These are phyloP conservation scores for Ramaria sp. DNA, from an alignment of 768 basidiomycete species.

Conservation along the genomic window DNA sequence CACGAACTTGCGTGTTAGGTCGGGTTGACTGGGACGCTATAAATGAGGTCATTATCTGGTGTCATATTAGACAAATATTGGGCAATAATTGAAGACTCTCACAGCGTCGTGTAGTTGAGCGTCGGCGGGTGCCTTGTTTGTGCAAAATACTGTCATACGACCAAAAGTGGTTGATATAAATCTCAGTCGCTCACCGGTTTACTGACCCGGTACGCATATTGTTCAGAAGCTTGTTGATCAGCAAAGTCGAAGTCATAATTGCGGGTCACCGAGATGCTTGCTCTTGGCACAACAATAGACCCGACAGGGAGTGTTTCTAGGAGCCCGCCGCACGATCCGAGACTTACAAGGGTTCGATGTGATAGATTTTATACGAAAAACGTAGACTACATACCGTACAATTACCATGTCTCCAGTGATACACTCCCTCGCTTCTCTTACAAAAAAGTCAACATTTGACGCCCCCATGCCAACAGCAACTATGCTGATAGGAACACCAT, in stretches of 20 bases:
- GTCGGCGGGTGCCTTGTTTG: slow-evolving; percentile 51
- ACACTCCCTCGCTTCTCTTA: slow-evolving; percentile 70
- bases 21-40: slow-evolving; percentile 32
- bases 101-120: slow-evolving; percentile 40
- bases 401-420: slow-evolving; percentile 50
- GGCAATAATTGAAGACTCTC: slow-evolving; percentile 12
- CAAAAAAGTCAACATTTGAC: slow-evolving; percentile 79
- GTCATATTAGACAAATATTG: not conserved
- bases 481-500: slow-evolving; percentile 53
- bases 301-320: slow-evolving; percentile 55
- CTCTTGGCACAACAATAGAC: slow-evolving; percentile 59
- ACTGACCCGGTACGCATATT: slow-evolving; percentile 56
- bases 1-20: slow-evolving; percentile 22
- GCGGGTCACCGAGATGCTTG: slow-evolving; percentile 56
- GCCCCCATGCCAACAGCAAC: slow-evolving; percentile 78
- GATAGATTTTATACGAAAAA: not conserved
- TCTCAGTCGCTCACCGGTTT: slow-evolving; percentile 38
- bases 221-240: slow-evolving; percentile 23
- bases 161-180: not conserved
- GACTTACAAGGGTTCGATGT: slow-evolving; percentile 26
- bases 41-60: slow-evolving; percentile 24
- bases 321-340: slow-evolving; percentile 76
- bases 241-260: slow-evolving; percentile 73
- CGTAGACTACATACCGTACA: slow-evolving; percentile 27
- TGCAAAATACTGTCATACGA: slow-evolving; percentile 5